Evolutionary conservation across 1,284 basidiomycete species (phyloP).

Genomic region (Porodaedalea pini): DNA sequence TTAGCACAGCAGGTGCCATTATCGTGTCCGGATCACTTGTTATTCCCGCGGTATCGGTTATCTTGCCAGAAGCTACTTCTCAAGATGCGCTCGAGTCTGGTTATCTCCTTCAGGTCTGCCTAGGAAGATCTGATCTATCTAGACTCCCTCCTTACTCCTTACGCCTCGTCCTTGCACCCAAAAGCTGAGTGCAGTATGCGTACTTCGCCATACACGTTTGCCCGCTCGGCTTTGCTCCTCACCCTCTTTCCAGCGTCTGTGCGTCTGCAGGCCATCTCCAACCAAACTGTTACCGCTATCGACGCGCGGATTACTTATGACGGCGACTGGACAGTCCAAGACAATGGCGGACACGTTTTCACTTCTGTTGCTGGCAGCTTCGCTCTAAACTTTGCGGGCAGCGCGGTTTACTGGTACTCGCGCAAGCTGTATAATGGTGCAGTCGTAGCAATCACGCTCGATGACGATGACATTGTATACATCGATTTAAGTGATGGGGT

Average conservation of each 20-base stretch:
- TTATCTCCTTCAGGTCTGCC: too few species aligned
- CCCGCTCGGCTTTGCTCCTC: background rate
- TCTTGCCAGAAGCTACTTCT: too few species aligned
- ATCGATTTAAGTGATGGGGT: constrained; percentile 3
- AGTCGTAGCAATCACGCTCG: background rate
- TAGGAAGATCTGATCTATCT: too few species aligned
- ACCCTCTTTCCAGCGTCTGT: background rate
- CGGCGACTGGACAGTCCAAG: constrained; percentile 7
- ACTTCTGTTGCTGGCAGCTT: background rate
- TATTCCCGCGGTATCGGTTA: too few species aligned
- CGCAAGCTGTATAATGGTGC: background rate
- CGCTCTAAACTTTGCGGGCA: background rate
- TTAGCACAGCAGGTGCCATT: too few species aligned
- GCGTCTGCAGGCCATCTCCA: background rate
- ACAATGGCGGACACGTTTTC: constrained; percentile 10
- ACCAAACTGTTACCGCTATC: constrained; percentile 1
- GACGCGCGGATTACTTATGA: constrained; percentile 12
- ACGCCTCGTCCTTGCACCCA: too few species aligned
- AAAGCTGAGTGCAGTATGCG: too few species aligned
- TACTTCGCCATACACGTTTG: background rate
- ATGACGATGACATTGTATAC: background rate
- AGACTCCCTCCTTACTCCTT: too few species aligned
- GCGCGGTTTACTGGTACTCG: constrained; percentile 6
- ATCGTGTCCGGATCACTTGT: too few species aligned
- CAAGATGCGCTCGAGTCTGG: too few species aligned